Evolutionary conservation across 352 stramenopile species (phyloP).

Genomic region (Thalassiosira mediterranea): DNA sequence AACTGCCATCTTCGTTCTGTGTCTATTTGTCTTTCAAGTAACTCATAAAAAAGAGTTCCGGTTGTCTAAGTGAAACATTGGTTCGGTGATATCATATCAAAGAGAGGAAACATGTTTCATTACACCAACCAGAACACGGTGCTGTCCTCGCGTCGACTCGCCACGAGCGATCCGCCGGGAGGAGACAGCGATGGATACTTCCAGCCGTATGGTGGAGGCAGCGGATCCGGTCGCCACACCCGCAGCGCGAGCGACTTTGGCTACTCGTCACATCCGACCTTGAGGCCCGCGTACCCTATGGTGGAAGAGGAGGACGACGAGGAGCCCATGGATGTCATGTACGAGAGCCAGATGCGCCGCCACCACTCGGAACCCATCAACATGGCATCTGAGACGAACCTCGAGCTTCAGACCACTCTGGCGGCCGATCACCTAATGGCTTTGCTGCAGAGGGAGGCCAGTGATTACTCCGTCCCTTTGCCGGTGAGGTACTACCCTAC

Average conservation of each 20-base stretch:
- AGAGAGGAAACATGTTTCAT: too few relatives aligned
- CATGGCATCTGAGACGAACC: neutral
- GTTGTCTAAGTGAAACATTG: too few relatives aligned
- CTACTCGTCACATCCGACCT: too few relatives aligned
- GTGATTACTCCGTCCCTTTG: slow-evolving; percentile 34
- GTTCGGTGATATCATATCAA: too few relatives aligned
- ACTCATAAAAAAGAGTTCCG: too few relatives aligned
- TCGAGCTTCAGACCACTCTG: neutral
- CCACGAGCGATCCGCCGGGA: too few relatives aligned
- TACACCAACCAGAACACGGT: too few relatives aligned
- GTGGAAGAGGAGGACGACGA: slow-evolving; percentile 5
- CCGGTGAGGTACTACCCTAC: slow-evolving; percentile 40
- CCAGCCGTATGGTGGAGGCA: neutral
- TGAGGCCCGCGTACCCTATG: too few relatives aligned
- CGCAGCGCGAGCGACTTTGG: neutral
- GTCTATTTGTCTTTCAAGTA: too few relatives aligned
- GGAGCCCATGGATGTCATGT: slow-evolving; percentile 26
- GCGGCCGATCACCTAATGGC: slow-evolving; percentile 34
- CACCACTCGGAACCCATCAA: slow-evolving; percentile 14
- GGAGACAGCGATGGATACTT: slow-evolving; percentile 4
- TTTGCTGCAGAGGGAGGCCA: slow-evolving; percentile 36
- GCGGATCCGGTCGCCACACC: neutral
- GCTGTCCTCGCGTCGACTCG: too few relatives aligned
- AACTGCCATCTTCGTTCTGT: too few relatives aligned
- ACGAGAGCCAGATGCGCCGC: slow-evolving; percentile 15